Evolutionary conservation across 495 filamentous ascomycete species (phyloP).

Genomic region (Immersiella caudata): DNA sequence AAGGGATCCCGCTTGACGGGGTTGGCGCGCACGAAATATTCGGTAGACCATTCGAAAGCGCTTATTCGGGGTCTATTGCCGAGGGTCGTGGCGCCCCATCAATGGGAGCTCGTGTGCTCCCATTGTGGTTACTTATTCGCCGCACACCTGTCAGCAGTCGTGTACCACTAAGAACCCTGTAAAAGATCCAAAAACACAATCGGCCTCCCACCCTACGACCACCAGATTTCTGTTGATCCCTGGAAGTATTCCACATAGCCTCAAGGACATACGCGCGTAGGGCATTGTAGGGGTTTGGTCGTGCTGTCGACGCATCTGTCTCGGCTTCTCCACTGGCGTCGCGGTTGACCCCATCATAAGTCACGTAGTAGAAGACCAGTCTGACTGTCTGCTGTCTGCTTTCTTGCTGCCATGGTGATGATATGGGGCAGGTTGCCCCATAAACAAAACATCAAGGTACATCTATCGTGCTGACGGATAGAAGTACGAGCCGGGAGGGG

Average conservation of each 20-base stretch:
- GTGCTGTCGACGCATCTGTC: no score
- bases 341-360: no score
- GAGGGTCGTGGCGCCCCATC: constrained; percentile 12
- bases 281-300: no score
- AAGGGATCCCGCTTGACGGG: constrained; percentile 45
- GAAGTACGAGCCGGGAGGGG: no score
- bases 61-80: neutral
- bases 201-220: no score
- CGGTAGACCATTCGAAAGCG: neutral
- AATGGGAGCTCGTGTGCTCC: constrained; percentile 28
- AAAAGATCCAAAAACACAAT: neutral
- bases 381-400: constrained; percentile 4
- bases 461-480: no score
- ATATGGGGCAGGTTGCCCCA: neutral
- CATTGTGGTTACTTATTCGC: constrained; percentile 13
- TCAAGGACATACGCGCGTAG: no score
- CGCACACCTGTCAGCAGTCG: neutral
- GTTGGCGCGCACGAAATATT: constrained; percentile 1
- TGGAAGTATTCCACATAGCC: no score
- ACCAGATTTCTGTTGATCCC: no score
- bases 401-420: neutral
- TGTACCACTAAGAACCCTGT: neutral
- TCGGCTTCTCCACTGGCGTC: no score
- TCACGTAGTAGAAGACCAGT: neutral
- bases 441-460: no score